A percentile compares a stretch with the other conserved stretches of the same genome.
Conservation (phyloP, 208 protist species). For the Leishmania braziliensis region DNA sequence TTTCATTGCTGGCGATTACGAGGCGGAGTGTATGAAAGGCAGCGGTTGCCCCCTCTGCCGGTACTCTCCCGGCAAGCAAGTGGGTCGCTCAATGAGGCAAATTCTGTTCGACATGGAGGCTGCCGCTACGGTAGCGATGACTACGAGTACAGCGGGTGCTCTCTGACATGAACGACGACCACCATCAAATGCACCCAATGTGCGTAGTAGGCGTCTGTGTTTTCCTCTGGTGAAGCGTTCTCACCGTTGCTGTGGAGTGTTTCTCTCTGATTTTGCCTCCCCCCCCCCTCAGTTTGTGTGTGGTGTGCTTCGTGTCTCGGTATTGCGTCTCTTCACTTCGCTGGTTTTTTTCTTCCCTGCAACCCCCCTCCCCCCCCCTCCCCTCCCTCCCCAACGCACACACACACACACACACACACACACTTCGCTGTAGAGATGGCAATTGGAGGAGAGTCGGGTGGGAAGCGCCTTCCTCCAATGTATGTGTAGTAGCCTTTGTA, state of each 20-base stretch:
- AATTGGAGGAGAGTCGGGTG: background rate
- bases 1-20: slow-evolving; percentile 91
- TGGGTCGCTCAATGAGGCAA: slow-evolving; percentile 59
- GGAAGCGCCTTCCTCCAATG: background rate
- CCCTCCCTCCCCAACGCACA: background rate
- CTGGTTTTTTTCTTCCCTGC: background rate
- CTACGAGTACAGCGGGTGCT: background rate
- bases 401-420: background rate
- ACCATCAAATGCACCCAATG: too few species aligned
- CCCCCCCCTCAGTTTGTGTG: too few species aligned
- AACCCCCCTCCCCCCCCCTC: background rate
- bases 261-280: too few species aligned
- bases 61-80: slow-evolving; percentile 63
- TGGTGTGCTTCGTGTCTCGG: too few species aligned
- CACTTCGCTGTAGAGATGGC: background rate
- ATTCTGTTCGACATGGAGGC: slow-evolving; percentile 55
- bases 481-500: background rate
- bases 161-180: background rate
- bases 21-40: slow-evolving; percentile 89
- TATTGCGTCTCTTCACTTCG: too few species aligned
- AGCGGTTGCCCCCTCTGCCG: slow-evolving; percentile 91
- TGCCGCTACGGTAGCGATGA: background rate
- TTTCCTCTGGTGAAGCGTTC: background rate
- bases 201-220: too few species aligned
- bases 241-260: background rate